Conservation (phyloP, 495 filamentous ascomycete species). For the Aspergillus haitiensis region DNA sequence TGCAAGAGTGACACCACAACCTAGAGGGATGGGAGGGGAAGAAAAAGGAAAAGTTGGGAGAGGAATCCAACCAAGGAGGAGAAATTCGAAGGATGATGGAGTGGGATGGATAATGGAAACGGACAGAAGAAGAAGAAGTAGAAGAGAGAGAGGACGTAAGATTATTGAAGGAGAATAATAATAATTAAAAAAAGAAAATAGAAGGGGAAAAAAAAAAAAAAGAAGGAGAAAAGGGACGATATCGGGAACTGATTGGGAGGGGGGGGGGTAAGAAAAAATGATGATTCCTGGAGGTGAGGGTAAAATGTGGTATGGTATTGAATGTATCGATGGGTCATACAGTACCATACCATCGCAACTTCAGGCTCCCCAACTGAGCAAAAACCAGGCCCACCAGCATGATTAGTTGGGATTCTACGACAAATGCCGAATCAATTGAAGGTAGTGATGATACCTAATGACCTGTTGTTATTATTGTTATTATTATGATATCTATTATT, state of each 20-base stretch:
- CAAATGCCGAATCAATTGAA: slow-evolving; percentile 15
- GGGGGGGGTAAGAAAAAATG: slow-evolving; percentile 15
- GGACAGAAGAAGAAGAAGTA: background rate
- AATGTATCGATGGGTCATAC: slow-evolving; percentile 2
- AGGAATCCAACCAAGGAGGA: slow-evolving; percentile 23
- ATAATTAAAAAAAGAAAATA: slow-evolving; percentile 17
- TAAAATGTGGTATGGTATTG: background rate
- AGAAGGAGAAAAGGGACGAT: slow-evolving; percentile 22
- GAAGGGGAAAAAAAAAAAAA: slow-evolving; percentile 16
- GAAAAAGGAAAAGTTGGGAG: slow-evolving; percentile 25
- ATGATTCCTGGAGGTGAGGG: slow-evolving; percentile 12
- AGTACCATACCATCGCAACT: slow-evolving; percentile 7
- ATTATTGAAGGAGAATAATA: slow-evolving; percentile 16
- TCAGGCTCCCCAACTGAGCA: no score
- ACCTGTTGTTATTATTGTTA: no score
- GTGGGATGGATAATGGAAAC: slow-evolving; percentile 18
- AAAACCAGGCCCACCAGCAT: slow-evolving; percentile 10
- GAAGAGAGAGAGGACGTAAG: slow-evolving; percentile 25
- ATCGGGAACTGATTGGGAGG: slow-evolving; percentile 25
- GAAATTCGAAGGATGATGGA: slow-evolving; percentile 25
- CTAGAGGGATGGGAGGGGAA: slow-evolving; percentile 15
- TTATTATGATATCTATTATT: no score
- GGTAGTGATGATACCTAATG: background rate
- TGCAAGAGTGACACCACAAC: slow-evolving; percentile 13
- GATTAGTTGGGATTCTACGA: slow-evolving; percentile 14